Base-by-base conservation (phyloP, 331 rosid genomes). In the Dryas integrifolia region DNA sequence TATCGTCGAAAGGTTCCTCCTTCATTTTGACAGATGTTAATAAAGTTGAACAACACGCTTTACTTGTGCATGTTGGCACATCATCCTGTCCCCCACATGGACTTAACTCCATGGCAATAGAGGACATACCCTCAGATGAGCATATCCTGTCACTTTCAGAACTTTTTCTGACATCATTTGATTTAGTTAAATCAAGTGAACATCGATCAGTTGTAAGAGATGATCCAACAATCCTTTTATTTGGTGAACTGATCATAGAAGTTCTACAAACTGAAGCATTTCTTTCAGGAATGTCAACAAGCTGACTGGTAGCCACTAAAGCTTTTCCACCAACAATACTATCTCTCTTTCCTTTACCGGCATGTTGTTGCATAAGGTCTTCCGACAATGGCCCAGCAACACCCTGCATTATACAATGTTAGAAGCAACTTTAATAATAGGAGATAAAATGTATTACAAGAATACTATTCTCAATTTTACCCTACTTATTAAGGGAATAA, bases 1-100 rank as follows among this genome's bases (percentile, higher is more conserved):
- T 65, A 62, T 65, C 67, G 76, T 78, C 91, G 76, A 68, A 76
- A 67, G 95, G 85, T 77, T 90, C 97, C 73, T 81, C 88, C 85
- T 93, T 93, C 72, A 91, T 74, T 83, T 84, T 84, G 72, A 76
- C 76, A 53, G 79, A 60, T 21, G 76, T 56, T 62, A 83, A 80
- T 57, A 41, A 75, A 67, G 76, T 68, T 79, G 86, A 78, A 80
- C 73, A 79, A 76, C 48, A 47, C 24, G 48, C 77, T 74, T 11
- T 70, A 63, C 63, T 78, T 80, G 72, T 77, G 69, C 77, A 53
- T 51, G 53, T 62, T 48, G 79, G 81, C 64, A 60, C 55, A 72
- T 48, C 66, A 69, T 58, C 76, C 61, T 76, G 83, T 50, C 81
- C 82, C 82, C 26, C 83, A 16, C 67, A 75, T 41, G 73, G 73